These are phyloP conservation scores for Neophaeococcomyces aloes DNA, from an alignment of 2,329 filamentous ascomycete genomes.

Conservation along the genomic window DNA sequence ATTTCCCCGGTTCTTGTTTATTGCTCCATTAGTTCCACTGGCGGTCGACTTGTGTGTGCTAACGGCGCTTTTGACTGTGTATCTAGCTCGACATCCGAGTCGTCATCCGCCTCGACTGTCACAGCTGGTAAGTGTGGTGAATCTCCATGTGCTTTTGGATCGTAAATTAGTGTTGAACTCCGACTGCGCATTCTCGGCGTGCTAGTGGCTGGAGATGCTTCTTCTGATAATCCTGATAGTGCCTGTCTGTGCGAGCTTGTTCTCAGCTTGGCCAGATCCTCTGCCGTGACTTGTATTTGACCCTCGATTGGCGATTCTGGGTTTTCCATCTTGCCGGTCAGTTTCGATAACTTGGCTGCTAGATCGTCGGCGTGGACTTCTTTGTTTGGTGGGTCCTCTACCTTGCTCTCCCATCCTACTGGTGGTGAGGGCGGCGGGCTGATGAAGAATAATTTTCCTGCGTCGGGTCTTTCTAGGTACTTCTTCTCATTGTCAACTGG, in stretches of 20 bases:
- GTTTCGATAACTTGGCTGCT: conserved; percentile 43
- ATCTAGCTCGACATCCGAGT: conserved; percentile 35
- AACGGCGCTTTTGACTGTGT: conserved; percentile 34
- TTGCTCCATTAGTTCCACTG: conserved; percentile 45
- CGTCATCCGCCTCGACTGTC: conserved; percentile 50
- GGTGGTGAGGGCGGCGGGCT: conserved; percentile 53
- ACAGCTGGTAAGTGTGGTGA: conserved; percentile 52
- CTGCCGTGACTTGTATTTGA: conserved; percentile 15
- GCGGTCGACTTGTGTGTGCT: conserved; percentile 44
- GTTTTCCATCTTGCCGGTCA: conserved; percentile 33
- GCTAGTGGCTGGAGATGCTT: conserved; percentile 14
- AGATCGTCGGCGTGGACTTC: conserved; percentile 54
- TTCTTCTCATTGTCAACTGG: conserved; percentile 33
- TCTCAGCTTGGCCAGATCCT: conserved; percentile 14
- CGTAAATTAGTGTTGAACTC: conserved; percentile 52
- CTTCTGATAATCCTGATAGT: conserved; percentile 11
- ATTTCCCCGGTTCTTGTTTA: background rate
- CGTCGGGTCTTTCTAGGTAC: conserved; percentile 46
- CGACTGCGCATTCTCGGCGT: conserved; percentile 33
- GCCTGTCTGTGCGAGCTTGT: conserved; percentile 7
- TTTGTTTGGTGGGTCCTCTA: conserved; percentile 56
- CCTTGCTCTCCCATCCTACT: conserved; percentile 53
- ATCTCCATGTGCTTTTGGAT: conserved; percentile 52
- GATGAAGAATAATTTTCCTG: conserved; percentile 56
- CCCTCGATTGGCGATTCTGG: conserved; percentile 7